A percentile compares a stretch with the other conserved stretches of the same genome.
phyloP scores from a whole-genome alignment of 257 asterid species.

The Osmanthus fragrans region DNA sequence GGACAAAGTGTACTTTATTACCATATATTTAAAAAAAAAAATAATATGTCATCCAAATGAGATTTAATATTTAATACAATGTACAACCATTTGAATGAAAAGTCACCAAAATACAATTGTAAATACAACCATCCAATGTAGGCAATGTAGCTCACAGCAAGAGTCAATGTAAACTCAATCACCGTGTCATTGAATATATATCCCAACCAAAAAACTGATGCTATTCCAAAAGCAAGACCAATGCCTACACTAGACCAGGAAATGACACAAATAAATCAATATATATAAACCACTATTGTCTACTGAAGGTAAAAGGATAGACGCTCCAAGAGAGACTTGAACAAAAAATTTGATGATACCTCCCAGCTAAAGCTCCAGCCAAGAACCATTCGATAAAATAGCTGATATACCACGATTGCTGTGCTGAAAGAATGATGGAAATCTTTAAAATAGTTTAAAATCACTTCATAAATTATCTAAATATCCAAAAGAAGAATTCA shows the following conservation, averaged over 20 bases:
- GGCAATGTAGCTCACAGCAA: slow-evolving; percentile 96
- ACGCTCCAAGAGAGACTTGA: slow-evolving; percentile 94
- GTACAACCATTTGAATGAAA: too few species aligned
- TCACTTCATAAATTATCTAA: background rate
- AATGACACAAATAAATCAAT: slow-evolving; percentile 32
- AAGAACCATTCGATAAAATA: slow-evolving; percentile 75
- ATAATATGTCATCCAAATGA: too few species aligned
- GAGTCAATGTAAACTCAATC: too few species aligned
- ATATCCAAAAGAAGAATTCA: too few species aligned
- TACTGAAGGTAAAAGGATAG: slow-evolving; percentile 40
- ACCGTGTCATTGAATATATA: slow-evolving; percentile 96
- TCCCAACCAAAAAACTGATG: slow-evolving; percentile 92
- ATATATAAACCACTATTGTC: slow-evolving; percentile 20
- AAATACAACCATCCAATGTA: too few species aligned
- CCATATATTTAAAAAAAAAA: too few species aligned
- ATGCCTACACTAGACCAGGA: slow-evolving; percentile 63
- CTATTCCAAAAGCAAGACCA: slow-evolving; percentile 88
- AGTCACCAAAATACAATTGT: too few species aligned
- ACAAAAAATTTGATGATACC: slow-evolving; percentile 57
- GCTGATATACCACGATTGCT: slow-evolving; percentile 91
- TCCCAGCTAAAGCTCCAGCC: slow-evolving; percentile 80
- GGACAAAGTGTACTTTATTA: too few species aligned
- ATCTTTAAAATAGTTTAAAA: slow-evolving; percentile 4
- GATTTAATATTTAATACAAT: too few species aligned
- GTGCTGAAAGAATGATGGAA: slow-evolving; percentile 60